These are phyloP conservation scores for Starmerella apicola DNA, from an alignment of 805 yeast species.

Conservation along the genomic window DNA sequence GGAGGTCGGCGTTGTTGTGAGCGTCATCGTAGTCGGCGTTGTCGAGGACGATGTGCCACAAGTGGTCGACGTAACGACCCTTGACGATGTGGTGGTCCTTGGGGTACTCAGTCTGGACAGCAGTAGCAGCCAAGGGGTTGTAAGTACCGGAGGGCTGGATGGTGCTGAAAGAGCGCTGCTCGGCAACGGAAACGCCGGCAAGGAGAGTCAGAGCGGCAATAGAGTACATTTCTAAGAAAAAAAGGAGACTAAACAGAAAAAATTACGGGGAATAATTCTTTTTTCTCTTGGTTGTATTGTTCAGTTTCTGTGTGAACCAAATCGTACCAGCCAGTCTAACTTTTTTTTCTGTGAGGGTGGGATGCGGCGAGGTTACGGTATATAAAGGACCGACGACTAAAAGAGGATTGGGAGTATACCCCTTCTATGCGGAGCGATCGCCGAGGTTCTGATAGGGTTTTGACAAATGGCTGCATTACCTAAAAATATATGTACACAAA, in stretches of 20 bases:
- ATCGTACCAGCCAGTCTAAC: neutral
- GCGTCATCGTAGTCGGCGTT: conserved; percentile 43
- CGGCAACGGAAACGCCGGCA: conserved; percentile 21
- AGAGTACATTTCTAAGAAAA: no score
- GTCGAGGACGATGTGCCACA: conserved; percentile 37
- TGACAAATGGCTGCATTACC: neutral
- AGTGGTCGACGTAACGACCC: conserved; percentile 24
- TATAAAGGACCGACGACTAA: no score
- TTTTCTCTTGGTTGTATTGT: no score
- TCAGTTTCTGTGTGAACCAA: no score
- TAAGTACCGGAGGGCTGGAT: conserved; percentile 23
- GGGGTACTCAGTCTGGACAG: conserved; percentile 24
- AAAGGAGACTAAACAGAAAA: no score
- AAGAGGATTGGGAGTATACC: neutral
- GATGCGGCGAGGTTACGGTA: no score
- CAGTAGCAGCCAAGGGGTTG: conserved; percentile 24
- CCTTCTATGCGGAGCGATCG: neutral
- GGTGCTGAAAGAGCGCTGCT: conserved; percentile 21
- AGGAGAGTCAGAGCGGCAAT: conserved; percentile 12
- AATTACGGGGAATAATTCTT: no score
- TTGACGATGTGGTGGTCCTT: conserved; percentile 23
- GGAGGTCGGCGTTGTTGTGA: conserved; percentile 33
- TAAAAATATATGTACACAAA: neutral
- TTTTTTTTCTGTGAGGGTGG: no score
- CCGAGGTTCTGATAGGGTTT: neutral